A percentile compares a stretch with the other conserved stretches of the same genome.
phyloP scores from a whole-genome alignment of 2,329 filamentous ascomycete genomes.

The Ophiocordyceps camponoti-saundersi region DNA sequence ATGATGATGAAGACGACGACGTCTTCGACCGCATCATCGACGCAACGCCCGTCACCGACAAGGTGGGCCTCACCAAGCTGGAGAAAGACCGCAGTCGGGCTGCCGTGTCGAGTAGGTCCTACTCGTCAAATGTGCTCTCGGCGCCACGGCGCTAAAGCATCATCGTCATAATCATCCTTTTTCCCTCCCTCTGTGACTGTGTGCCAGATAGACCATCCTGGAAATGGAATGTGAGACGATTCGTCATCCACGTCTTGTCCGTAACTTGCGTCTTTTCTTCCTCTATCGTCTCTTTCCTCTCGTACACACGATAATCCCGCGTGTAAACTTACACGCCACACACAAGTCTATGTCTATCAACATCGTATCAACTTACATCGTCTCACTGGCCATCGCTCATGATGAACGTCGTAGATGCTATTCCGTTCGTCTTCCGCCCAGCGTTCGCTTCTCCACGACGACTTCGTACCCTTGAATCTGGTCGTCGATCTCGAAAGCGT shows the following conservation, averaged over 20 bases:
- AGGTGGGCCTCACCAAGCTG: slow-evolving; percentile 47
- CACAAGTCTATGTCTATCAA: too few relatives aligned
- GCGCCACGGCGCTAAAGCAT: slow-evolving; percentile 30
- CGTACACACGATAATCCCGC: too few relatives aligned
- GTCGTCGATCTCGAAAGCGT: slow-evolving; percentile 65
- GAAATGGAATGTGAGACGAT: too few relatives aligned
- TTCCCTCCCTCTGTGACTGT: not conserved
- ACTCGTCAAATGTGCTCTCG: slow-evolving; percentile 29
- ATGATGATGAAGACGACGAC: slow-evolving; percentile 52
- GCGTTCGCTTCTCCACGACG: slow-evolving; percentile 47
- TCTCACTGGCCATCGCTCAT: too few relatives aligned
- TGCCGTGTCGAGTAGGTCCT: slow-evolving; percentile 30
- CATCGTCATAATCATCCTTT: not conserved
- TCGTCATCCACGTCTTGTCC: too few relatives aligned
- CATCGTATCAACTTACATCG: too few relatives aligned
- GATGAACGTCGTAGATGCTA: not conserved
- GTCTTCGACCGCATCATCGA: slow-evolving; percentile 89
- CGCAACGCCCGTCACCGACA: slow-evolving; percentile 76
- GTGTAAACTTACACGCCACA: too few relatives aligned
- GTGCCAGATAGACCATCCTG: too few relatives aligned
- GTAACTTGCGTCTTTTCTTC: too few relatives aligned
- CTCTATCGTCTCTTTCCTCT: not conserved
- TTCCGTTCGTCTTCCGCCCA: slow-evolving; percentile 10
- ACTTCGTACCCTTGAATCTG: slow-evolving; percentile 79
- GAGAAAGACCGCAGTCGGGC: slow-evolving; percentile 36